Evolutionary conservation across 1,139 yeast genomes (phyloP).

Genomic region (Geotrichum fermentans): DNA sequence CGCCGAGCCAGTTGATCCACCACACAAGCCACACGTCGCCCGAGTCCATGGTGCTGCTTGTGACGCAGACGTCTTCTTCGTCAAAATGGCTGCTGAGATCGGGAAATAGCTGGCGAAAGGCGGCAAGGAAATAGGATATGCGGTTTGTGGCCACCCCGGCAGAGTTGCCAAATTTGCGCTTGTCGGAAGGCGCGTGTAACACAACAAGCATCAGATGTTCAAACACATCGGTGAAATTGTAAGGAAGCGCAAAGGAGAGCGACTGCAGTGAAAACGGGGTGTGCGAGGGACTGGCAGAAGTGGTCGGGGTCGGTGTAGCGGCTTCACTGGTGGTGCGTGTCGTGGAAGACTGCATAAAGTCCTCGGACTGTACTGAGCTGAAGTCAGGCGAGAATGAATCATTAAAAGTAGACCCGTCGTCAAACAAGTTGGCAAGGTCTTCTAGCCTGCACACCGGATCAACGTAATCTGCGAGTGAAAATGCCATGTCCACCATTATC

Average conservation of each 20-base stretch:
- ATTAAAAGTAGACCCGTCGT: background rate
- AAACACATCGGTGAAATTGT: slow-evolving; percentile 53
- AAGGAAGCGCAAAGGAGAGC: slow-evolving; percentile 19
- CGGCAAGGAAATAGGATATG: slow-evolving; percentile 65
- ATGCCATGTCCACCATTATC: slow-evolving; percentile 81
- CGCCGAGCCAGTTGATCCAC: slow-evolving; percentile 92
- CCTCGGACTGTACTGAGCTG: background rate
- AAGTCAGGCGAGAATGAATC: background rate
- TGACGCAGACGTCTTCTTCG: slow-evolving; percentile 66
- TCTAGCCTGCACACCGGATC: slow-evolving; percentile 48
- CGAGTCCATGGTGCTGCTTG: slow-evolving; percentile 43
- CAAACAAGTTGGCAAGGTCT: background rate
- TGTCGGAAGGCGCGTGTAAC: slow-evolving; percentile 58
- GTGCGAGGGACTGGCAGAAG: background rate
- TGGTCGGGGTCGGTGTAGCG: slow-evolving; percentile 4
- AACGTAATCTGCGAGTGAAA: slow-evolving; percentile 85
- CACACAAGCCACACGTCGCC: slow-evolving; percentile 90
- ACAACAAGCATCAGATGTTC: slow-evolving; percentile 73
- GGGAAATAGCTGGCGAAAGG: slow-evolving; percentile 60
- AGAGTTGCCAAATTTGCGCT: slow-evolving; percentile 20
- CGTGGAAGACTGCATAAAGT: too few species aligned
- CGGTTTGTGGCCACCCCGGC: slow-evolving; percentile 46
- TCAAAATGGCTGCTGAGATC: slow-evolving; percentile 71
- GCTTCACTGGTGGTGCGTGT: background rate
- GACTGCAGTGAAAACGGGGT: slow-evolving; percentile 4